Evolutionary conservation across 495 filamentous ascomycete genomes (phyloP).

Genomic region (Daldinia decipiens): DNA sequence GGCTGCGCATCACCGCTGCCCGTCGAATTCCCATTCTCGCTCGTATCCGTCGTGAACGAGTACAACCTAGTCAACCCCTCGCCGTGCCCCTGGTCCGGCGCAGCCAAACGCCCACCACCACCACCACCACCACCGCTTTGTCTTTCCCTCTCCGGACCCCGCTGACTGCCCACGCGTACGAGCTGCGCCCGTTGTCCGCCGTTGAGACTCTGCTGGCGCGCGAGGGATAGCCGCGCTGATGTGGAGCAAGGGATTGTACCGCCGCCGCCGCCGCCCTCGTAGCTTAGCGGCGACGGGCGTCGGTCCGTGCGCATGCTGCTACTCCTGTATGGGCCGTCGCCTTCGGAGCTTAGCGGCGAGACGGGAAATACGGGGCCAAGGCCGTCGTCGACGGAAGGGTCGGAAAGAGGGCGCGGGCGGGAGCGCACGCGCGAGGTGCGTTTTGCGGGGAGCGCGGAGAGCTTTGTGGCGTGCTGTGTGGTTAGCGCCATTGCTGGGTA

Average conservation of each 20-base stretch:
- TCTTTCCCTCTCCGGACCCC: background rate
- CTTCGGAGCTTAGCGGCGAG: slow-evolving; percentile 18
- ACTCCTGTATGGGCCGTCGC: slow-evolving; percentile 1
- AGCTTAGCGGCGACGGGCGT: background rate
- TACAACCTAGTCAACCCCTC: background rate
- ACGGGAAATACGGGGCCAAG: slow-evolving; percentile 27
- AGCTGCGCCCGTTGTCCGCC: slow-evolving; percentile 26
- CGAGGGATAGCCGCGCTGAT: slow-evolving; percentile 7
- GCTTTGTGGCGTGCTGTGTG: background rate
- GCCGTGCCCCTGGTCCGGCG: background rate
- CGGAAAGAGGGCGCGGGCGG: slow-evolving; percentile 23
- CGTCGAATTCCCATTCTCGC: slow-evolving; percentile 1
- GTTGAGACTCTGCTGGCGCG: slow-evolving; percentile 27
- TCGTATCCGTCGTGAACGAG: slow-evolving; percentile 9
- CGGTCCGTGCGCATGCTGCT: background rate
- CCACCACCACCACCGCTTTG: background rate
- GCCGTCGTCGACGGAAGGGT: slow-evolving; percentile 16
- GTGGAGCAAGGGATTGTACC: background rate
- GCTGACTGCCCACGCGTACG: slow-evolving; percentile 24
- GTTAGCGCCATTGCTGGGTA: slow-evolving; percentile 3
- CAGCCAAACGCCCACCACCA: background rate
- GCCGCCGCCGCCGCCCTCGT: background rate
- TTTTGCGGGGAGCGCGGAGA: background rate
- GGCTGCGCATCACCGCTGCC: background rate
- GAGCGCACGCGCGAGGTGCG: slow-evolving; percentile 15